phyloP scores from a whole-genome alignment of 2,329 filamentous ascomycete genomes.

The Chrysosporium queenslandicum region DNA sequence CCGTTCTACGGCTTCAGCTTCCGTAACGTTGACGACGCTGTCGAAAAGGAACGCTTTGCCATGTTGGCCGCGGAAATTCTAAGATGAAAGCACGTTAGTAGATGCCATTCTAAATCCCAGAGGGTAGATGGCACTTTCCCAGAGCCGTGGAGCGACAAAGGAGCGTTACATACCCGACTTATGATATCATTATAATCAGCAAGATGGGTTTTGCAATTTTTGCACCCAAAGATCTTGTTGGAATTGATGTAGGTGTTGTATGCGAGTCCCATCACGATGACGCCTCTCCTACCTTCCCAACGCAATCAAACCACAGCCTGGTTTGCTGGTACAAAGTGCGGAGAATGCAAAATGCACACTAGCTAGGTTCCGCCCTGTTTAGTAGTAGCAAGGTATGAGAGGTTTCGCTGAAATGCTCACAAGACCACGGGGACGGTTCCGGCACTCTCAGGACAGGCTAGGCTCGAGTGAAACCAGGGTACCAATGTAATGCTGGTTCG shows the following conservation, averaged over 20 bases:
- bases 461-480: neutral
- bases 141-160: neutral
- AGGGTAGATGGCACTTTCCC: neutral
- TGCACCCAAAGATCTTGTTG: slow-evolving; percentile 83
- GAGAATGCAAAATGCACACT: neutral
- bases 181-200: slow-evolving; percentile 95
- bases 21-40: slow-evolving; percentile 79
- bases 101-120: neutral
- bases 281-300: slow-evolving; percentile 10
- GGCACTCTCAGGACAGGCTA: neutral
- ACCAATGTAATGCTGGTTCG: slow-evolving; percentile 5
- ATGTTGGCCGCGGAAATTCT: slow-evolving; percentile 98
- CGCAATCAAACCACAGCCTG: neutral
- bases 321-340: neutral
- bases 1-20: slow-evolving; percentile 74
- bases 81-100: slow-evolving; percentile 14
- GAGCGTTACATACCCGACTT: slow-evolving; percentile 57
- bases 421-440: neutral
- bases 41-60: slow-evolving; percentile 97
- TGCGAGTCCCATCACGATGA: slow-evolving; percentile 61
- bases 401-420: neutral
- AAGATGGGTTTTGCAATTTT: slow-evolving; percentile 89
- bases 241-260: slow-evolving; percentile 89
- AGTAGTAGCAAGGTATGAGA: slow-evolving; percentile 6
- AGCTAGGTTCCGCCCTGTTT: slow-evolving; percentile 1